A percentile compares a stretch with the other conserved stretches of the same genome.
These are phyloP conservation scores for Macroventuria anomochaeta DNA, from an alignment of 2,329 filamentous ascomycete species.

Conservation along the genomic window DNA sequence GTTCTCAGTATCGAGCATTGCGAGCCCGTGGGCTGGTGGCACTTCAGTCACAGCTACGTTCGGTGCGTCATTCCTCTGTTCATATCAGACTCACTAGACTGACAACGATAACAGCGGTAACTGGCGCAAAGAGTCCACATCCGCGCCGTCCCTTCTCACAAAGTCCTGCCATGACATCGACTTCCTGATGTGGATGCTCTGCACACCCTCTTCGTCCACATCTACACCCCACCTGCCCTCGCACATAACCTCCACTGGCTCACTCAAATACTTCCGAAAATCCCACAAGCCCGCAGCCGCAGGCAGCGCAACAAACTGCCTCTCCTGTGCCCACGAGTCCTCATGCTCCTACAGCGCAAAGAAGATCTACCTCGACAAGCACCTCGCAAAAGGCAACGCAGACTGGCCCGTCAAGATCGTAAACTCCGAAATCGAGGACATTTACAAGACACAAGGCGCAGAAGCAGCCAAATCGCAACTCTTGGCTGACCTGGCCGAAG, in stretches of 20 bases:
- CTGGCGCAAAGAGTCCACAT: conserved; percentile 81
- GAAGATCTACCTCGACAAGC: conserved; percentile 77
- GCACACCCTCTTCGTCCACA: conserved; percentile 65
- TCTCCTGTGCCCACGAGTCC: conserved; percentile 75
- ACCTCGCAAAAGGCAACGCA: conserved; percentile 70
- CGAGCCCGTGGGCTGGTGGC: conserved; percentile 96
- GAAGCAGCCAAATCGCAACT: conserved; percentile 61
- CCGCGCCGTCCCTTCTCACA: conserved; percentile 83
- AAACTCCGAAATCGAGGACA: conserved; percentile 89
- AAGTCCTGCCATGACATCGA: conserved; percentile 98
- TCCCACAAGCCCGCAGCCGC: conserved; percentile 77
- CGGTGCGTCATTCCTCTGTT: conserved; percentile 53
- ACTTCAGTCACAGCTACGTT: conserved; percentile 71
- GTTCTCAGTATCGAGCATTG: conserved; percentile 87
- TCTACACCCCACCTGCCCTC: conserved; percentile 73
- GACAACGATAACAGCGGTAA: conserved; percentile 68
- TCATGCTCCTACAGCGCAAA: conserved; percentile 86
- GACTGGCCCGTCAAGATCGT: conserved; percentile 88
- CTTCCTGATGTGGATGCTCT: conserved; percentile 88
- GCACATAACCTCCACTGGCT: conserved; percentile 76
- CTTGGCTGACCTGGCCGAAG: conserved; percentile 57
- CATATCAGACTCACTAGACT: background rate
- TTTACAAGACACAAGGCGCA: conserved; percentile 55
- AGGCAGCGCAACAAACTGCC: conserved; percentile 82
- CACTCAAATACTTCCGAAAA: conserved; percentile 77